Evolutionary conservation across 1,139 yeast genomes (phyloP), one percentile per base, ranked within the genome.

Genomic region (Geotrichum reessii): DNA sequence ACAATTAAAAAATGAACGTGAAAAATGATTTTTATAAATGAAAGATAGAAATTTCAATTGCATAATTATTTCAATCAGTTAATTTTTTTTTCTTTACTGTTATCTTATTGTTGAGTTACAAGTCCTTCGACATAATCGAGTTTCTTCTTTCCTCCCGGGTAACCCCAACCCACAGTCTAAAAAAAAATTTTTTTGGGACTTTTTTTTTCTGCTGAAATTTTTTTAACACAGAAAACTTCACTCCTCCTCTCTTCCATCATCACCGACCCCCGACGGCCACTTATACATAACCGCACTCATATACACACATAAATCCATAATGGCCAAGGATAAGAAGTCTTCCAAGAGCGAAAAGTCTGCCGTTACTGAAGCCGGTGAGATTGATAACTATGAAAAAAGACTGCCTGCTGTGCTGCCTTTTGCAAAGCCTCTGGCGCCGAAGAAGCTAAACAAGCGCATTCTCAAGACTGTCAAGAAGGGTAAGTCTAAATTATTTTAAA

Each of bases 371-470:
- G 66, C 64, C 21, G 65, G 62, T 47, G 73, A 66, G 50, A 85
- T 80, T 67, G 98, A 91, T 73, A 90, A 92, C 83, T 93, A 93
- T 76, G 99, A 93, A 66, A 81, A 81, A 71, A 84, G 97, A 75
- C 77, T 93, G 78, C 85, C 96, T 53, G 97, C 97, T 25, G 84
- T 88, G 59, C 80, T 93, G 69, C 87, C 97, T 61, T 93, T 95
- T 74, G 97, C 99, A 58, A 79, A 85, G 70, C 99, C 99, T 63
- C 81, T 95, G 70, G 99, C 99, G 21, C 85, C 97, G 55, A 95
- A 95, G 79, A 95, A 95, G 76, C 78, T 92, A 73, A 95, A 93
- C 81, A 95, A 95, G 78, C 93, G 93, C 76, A 86, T 93, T 44
- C 82, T 95, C 70, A 95, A 95, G 78, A 89, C 96, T 52, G 96